Evolutionary conservation across 2,329 filamentous ascomycete species (phyloP), one percentile per base, ranked within the genome.

Genomic region (Talaromyces sp.): DNA sequence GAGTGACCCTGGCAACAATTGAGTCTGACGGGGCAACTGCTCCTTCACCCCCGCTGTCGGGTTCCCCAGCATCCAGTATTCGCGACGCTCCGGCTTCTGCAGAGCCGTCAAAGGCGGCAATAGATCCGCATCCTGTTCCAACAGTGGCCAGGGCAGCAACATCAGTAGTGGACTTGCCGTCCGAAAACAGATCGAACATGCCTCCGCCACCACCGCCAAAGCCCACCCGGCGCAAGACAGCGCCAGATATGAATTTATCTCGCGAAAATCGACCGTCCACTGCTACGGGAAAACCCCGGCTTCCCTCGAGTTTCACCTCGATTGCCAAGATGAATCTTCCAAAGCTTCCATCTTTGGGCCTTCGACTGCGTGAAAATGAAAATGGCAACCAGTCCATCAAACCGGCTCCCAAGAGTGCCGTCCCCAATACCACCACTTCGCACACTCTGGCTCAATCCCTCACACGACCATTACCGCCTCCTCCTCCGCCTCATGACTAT

Each of bases 151-250:
- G 49, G 17, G 26, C 49, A n/a, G 27, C 17, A 29, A 52, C 49
- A 17, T 27, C 21, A 29, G 17, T 29, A 21, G 49, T 29, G 17
- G 1, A 10, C 11, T 27, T 52, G 24, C 24, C 49, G 7, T 52
- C 49, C 7, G 49, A 29, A 29, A 17, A 52, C 13, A 52, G 1
- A 17, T 27, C 49, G 17, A 5, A 29, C 49, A 52, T 52, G 11
- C 35, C 32, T 6, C n/a, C 50, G 8, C 38, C 49, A 31, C 31
- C 55, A 9, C 55, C 24, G 7, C 53, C 32, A 31, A 52, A 24
- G 54, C 56, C 51, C 24, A 26, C 55, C 27, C 55, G 59, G 26
- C 55, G 43, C 41, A 51, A n/a, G 26, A 61, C 55, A 24, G 26
- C 27, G 19, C 35, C 59, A 24, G 46, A 46, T 17, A 27, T 43